A percentile compares a stretch with the other conserved stretches of the same genome.
phyloP scores from a whole-genome alignment of 768 basidiomycete genomes.

The Lactarius indigo region DNA sequence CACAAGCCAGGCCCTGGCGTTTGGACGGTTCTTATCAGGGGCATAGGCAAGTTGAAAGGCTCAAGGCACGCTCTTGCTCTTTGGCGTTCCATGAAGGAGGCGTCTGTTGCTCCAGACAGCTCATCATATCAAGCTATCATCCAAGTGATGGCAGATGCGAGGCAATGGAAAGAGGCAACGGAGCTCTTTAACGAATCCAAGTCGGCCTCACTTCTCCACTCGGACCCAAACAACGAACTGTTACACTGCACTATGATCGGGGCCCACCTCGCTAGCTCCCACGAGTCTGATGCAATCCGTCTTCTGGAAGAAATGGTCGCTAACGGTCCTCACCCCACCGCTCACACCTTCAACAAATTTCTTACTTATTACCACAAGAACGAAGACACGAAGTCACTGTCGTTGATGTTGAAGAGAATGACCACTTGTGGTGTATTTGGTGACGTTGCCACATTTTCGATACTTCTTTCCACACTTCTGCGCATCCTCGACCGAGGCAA shows the following conservation, averaged over 20 bases:
- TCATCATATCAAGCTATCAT: conserved; percentile 70
- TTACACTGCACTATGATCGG: conserved; percentile 77
- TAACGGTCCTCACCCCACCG: conserved; percentile 60
- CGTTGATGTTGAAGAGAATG: conserved; percentile 56
- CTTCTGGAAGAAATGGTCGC: conserved; percentile 40
- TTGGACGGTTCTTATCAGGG: conserved; percentile 72
- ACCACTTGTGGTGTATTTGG: conserved; percentile 51
- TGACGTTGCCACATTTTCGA: conserved; percentile 86
- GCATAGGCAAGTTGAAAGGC: conserved; percentile 51
- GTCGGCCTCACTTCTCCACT: conserved; percentile 30
- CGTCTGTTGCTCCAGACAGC: conserved; percentile 55
- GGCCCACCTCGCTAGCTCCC: conserved; percentile 49
- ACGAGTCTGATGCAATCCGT: conserved; percentile 34
- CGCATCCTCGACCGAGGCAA: conserved; percentile 58
- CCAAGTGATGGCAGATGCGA: conserved; percentile 51
- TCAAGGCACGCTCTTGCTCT: conserved; percentile 50
- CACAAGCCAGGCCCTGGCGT: conserved; percentile 51
- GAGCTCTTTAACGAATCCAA: conserved; percentile 50
- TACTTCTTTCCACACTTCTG: conserved; percentile 74
- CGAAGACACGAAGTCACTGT: conserved; percentile 60
- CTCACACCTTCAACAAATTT: conserved; percentile 79
- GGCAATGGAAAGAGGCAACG: conserved; percentile 49
- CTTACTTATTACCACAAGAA: conserved; percentile 62
- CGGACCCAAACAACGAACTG: conserved; percentile 29
- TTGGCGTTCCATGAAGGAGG: conserved; percentile 62